A percentile compares a stretch with the other conserved stretches of the same genome.
These are phyloP conservation scores for Mycena metata DNA, from an alignment of 768 basidiomycete genomes.

Conservation along the genomic window DNA sequence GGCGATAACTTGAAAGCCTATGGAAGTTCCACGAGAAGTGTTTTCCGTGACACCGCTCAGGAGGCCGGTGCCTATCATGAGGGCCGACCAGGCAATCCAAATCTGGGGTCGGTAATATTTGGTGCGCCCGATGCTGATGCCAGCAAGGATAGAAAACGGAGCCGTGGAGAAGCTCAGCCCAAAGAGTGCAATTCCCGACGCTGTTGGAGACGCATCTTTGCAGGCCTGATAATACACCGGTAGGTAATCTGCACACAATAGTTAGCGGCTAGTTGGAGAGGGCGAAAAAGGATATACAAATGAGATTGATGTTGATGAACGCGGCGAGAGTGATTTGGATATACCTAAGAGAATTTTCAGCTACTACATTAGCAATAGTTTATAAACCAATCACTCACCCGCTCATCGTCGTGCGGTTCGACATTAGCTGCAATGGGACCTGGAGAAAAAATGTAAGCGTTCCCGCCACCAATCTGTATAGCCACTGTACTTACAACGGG, in stretches of 20 bases:
- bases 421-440: not conserved
- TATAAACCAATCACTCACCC: constrained; percentile 1
- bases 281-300: not conserved
- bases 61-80: not conserved
- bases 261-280: too few species aligned
- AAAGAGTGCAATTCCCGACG: constrained; percentile 51
- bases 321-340: not conserved
- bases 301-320: not conserved
- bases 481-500: not conserved
- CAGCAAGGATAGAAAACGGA: constrained; percentile 42
- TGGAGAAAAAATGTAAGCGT: not conserved
- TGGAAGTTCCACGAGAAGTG: constrained; percentile 27
- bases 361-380: too few species aligned
- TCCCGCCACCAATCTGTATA: too few species aligned
- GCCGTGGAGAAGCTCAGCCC: constrained; percentile 18
- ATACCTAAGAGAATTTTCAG: not conserved
- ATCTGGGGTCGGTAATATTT: constrained; percentile 35
- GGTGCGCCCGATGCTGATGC: constrained; percentile 44
- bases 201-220: constrained; percentile 47
- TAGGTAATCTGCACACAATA: constrained; percentile 51
- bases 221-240: constrained; percentile 61
- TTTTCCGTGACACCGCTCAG: constrained; percentile 31
- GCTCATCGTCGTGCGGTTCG: not conserved
- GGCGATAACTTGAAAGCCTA: constrained; percentile 42
- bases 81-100: not conserved